Evolutionary conservation across 2,329 filamentous ascomycete species (phyloP).

Genomic region (Xylaria multiplex): DNA sequence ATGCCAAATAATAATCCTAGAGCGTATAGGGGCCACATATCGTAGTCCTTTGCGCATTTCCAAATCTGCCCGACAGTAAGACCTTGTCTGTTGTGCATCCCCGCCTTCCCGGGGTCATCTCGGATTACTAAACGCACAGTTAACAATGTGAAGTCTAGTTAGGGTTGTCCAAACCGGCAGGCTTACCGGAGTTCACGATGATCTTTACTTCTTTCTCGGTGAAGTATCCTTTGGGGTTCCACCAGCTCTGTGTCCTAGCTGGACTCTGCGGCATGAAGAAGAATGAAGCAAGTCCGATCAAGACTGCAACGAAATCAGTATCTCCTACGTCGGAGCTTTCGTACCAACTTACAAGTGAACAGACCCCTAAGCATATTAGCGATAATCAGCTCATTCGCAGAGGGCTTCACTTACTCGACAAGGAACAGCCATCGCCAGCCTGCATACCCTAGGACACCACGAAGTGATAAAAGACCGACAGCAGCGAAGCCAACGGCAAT

Average conservation of each 20-base stretch:
- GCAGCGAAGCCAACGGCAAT: conserved; percentile 66
- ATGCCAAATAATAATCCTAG: conserved; percentile 54
- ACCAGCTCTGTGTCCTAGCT: conserved; percentile 68
- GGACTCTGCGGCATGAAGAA: conserved; percentile 70
- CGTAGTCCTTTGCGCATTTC: conserved; percentile 60
- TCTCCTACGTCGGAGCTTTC: conserved; percentile 42
- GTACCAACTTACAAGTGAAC: conserved; percentile 47
- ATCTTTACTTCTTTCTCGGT: conserved; percentile 72
- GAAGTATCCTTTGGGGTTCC: conserved; percentile 69
- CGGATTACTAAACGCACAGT: conserved; percentile 55
- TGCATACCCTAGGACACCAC: conserved; percentile 61
- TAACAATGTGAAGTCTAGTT: conserved; percentile 15
- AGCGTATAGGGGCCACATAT: conserved; percentile 58
- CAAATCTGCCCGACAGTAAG: conserved; percentile 57
- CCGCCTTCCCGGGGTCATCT: conserved; percentile 62
- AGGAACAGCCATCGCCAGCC: conserved; percentile 69
- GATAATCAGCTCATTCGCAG: conserved; percentile 9
- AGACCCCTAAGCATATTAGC: conserved; percentile 44
- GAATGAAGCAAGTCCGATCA: conserved; percentile 63
- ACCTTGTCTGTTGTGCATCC: conserved; percentile 63
- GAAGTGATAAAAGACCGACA: conserved; percentile 64
- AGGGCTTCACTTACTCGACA: conserved; percentile 47
- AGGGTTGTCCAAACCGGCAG: background rate
- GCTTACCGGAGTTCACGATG: conserved; percentile 65
- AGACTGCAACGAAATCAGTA: conserved; percentile 53